A percentile compares a stretch with the other conserved stretches of the same genome.
These are phyloP conservation scores for Skeletonema marinoi DNA, from an alignment of 108 stramenopile genomes.

Conservation along the genomic window DNA sequence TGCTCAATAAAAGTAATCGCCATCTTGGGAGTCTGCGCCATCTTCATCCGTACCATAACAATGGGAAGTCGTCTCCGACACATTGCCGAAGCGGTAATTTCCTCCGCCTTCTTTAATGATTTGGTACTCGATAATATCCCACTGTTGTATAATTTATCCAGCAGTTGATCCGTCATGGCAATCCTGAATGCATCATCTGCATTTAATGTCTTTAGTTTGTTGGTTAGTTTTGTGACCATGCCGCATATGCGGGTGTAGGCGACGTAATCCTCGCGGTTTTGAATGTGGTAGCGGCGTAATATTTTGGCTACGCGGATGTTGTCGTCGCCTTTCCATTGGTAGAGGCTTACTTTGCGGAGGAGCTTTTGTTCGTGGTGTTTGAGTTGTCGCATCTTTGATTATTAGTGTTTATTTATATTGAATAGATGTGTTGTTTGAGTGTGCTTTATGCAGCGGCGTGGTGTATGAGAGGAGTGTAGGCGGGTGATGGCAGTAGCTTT, in stretches of 20 bases:
- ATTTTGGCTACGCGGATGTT: conserved; percentile 95
- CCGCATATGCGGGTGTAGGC: conserved; percentile 92
- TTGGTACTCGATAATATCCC: conserved; percentile 89
- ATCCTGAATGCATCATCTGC: conserved; percentile 93
- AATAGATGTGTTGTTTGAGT: too few relatives aligned
- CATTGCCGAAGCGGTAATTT: conserved; percentile 91
- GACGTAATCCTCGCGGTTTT: conserved; percentile 96
- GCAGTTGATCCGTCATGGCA: conserved; percentile 95
- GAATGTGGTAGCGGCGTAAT: conserved; percentile 93
- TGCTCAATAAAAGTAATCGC: conserved; percentile 95
- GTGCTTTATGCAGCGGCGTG: too few relatives aligned
- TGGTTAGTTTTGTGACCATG: conserved; percentile 86
- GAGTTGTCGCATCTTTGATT: conserved; percentile 79
- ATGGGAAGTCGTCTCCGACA: conserved; percentile 96
- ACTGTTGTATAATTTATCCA: conserved; percentile 91
- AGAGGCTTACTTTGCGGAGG: conserved; percentile 96
- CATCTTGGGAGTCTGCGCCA: conserved; percentile 94
- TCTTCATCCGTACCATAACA: conserved; percentile 98
- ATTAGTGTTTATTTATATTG: too few relatives aligned
- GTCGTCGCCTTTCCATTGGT: conserved; percentile 96
- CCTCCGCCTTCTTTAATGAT: conserved; percentile 91
- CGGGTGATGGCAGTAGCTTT: too few relatives aligned
- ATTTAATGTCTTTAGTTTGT: conserved; percentile 89
- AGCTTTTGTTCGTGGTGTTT: conserved; percentile 99
- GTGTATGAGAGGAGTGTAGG: too few relatives aligned